Evolutionary conservation across 2,329 filamentous ascomycete species (phyloP).

Genomic region (Orbilia oligospora): DNA sequence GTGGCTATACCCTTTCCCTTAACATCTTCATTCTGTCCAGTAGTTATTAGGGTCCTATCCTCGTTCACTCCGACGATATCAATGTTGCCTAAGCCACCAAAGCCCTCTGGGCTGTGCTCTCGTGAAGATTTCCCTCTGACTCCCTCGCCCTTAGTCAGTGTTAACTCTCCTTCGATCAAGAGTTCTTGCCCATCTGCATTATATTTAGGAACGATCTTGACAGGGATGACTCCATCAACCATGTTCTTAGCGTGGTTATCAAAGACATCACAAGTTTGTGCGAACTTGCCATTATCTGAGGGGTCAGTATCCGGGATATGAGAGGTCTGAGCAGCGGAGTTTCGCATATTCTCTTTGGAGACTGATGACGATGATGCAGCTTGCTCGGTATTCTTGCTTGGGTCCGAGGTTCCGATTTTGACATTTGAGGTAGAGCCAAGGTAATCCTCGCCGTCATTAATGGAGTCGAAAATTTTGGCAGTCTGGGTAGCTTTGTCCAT

Average conservation of each 20-base stretch:
- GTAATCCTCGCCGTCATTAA: constrained; percentile 59
- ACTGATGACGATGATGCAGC: constrained; percentile 13
- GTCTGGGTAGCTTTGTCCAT: constrained; percentile 49
- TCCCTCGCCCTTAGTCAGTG: constrained; percentile 45
- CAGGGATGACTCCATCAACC: constrained; percentile 23
- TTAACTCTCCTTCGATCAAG: constrained; percentile 32
- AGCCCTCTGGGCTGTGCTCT: constrained; percentile 42
- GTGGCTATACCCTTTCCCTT: constrained; percentile 32
- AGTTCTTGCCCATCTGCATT: constrained; percentile 3
- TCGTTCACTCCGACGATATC: constrained; percentile 50
- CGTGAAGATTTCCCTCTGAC: constrained; percentile 27
- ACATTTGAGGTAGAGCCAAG: constrained; percentile 48
- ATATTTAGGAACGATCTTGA: constrained; percentile 19
- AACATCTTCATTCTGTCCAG: constrained; percentile 21
- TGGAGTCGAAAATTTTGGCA: constrained; percentile 52
- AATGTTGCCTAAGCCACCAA: constrained; percentile 46
- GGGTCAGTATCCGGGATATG: constrained; percentile 18
- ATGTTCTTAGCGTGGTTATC: constrained; percentile 42
- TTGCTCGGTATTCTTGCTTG: constrained; percentile 13
- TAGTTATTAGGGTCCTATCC: constrained; percentile 19
- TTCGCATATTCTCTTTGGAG: constrained; percentile 43
- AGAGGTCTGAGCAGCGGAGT: neutral
- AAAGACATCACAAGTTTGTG: constrained; percentile 50
- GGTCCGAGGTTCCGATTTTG: constrained; percentile 31
- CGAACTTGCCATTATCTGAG: constrained; percentile 43